phyloP scores from a whole-genome alignment of 169 alveolate species.

The Cryptosporidium tyzzeri region DNA sequence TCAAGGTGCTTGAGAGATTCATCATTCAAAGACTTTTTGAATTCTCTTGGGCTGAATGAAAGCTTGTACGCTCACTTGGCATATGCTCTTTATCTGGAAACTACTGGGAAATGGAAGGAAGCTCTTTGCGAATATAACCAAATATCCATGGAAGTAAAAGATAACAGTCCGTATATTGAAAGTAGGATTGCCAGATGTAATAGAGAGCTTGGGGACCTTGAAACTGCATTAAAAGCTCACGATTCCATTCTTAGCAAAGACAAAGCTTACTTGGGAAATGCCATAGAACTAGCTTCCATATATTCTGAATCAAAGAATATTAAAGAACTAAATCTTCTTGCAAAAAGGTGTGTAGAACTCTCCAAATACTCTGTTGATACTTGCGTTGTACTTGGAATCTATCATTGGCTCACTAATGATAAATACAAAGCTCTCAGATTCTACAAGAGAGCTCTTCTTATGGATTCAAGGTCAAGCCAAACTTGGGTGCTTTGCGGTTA shows the following conservation, averaged over 20 bases:
- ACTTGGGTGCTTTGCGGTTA: constrained; percentile 66
- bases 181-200: constrained; percentile 54
- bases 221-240: not conserved
- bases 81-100: constrained; percentile 37
- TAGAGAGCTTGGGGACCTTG: constrained; percentile 33
- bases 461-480: constrained; percentile 38
- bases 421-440: constrained; percentile 62
- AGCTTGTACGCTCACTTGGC: constrained; percentile 29
- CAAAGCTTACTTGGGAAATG: constrained; percentile 14
- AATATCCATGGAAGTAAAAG: not conserved
- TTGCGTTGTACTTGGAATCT: constrained; percentile 62
- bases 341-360: constrained; percentile 46
- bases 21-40: constrained; percentile 24
- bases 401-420: constrained; percentile 71
- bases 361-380: constrained; percentile 68
- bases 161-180: constrained; percentile 13
- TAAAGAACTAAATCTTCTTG: constrained; percentile 43
- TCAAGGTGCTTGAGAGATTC: constrained; percentile 28
- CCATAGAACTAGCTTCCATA: constrained; percentile 39
- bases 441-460: constrained; percentile 60
- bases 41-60: constrained; percentile 40
- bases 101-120: constrained; percentile 52
- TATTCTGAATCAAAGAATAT: constrained; percentile 26
- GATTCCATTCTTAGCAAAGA: constrained; percentile 10
- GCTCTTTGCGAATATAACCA: constrained; percentile 28